A percentile compares a stretch with the other conserved stretches of the same genome.
phyloP scores from a whole-genome alignment of 495 filamentous ascomycete species.

The Tuber calosporum region DNA sequence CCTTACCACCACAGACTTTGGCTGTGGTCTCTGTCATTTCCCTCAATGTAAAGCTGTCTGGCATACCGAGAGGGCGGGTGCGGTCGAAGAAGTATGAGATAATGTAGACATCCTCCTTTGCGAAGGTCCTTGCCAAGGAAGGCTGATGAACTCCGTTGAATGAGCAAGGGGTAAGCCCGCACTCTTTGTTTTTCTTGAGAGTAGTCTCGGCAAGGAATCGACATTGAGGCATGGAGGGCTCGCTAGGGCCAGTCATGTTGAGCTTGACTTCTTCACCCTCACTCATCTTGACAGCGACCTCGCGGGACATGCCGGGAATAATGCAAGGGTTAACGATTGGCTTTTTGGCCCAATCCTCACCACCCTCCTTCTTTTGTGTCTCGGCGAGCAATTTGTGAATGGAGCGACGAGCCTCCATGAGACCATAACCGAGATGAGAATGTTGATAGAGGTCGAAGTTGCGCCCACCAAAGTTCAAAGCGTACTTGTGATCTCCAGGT shows the following conservation, averaged over 20 bases:
- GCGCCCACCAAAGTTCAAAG: slow-evolving; percentile 80
- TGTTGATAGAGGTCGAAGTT: slow-evolving; percentile 95
- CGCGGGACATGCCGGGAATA: slow-evolving; percentile 63
- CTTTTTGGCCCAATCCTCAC: slow-evolving; percentile 53
- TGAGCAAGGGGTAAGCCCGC: slow-evolving; percentile 80
- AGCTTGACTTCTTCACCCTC: slow-evolving; percentile 50
- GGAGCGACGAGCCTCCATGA: slow-evolving; percentile 85
- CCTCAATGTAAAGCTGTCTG: slow-evolving; percentile 79
- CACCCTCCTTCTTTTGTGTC: slow-evolving; percentile 41
- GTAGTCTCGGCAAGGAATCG: slow-evolving; percentile 83
- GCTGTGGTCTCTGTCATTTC: slow-evolving; percentile 78
- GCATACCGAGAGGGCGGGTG: slow-evolving; percentile 85
- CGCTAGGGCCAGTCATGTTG: slow-evolving; percentile 79
- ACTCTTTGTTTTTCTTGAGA: slow-evolving; percentile 75
- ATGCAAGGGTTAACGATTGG: slow-evolving; percentile 86
- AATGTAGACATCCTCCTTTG: slow-evolving; percentile 85
- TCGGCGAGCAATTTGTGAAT: slow-evolving; percentile 61
- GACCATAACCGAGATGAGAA: slow-evolving; percentile 92
- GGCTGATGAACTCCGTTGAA: slow-evolving; percentile 97
- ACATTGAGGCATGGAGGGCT: slow-evolving; percentile 72
- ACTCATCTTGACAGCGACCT: slow-evolving; percentile 60
- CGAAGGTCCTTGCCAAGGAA: slow-evolving; percentile 83
- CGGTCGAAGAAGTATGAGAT: slow-evolving; percentile 98
- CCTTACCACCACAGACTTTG: slow-evolving; percentile 74
- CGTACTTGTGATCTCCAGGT: slow-evolving; percentile 94